Conservation (phyloP, 306 rosid genomes). For the Quercus agrifolia region DNA sequence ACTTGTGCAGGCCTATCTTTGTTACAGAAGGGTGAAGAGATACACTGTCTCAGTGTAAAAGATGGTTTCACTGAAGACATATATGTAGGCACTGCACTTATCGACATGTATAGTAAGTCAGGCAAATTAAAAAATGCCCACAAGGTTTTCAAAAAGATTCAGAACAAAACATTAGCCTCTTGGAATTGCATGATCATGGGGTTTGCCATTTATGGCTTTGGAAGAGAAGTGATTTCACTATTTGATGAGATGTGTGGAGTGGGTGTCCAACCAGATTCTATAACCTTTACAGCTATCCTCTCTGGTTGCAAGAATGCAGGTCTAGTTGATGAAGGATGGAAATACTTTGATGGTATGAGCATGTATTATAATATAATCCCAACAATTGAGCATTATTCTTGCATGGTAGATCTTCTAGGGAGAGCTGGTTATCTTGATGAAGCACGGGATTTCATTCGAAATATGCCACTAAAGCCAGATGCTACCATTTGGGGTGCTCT, state of each 20-base stretch:
- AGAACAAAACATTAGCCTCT: conserved; percentile 55
- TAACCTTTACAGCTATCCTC: conserved; percentile 64
- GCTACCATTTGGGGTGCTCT: conserved; percentile 70
- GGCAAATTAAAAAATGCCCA: conserved; percentile 47
- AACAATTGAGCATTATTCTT: conserved; percentile 68
- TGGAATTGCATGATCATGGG: conserved; percentile 88
- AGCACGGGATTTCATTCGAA: conserved; percentile 60
- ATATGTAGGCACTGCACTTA: conserved; percentile 50
- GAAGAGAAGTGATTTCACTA: conserved; percentile 48
- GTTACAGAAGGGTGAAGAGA: conserved; percentile 59
- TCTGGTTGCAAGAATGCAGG: conserved; percentile 74
- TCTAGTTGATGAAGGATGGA: conserved; percentile 67
- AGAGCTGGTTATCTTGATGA: conserved; percentile 70
- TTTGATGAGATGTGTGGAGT: conserved; percentile 37
- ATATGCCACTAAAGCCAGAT: conserved; percentile 53
- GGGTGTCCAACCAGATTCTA: conserved; percentile 50
- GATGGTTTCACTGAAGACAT: conserved; percentile 40
- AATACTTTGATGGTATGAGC: conserved; percentile 57
- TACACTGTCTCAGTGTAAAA: conserved; percentile 47
- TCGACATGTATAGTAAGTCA: conserved; percentile 58
- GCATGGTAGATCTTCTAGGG: conserved; percentile 81
- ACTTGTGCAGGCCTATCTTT: conserved; percentile 62
- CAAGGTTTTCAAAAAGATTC: conserved; percentile 46
- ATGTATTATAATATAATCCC: conserved; percentile 45
- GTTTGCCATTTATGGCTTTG: conserved; percentile 52